These are phyloP conservation scores for Plasmodium sp. DNA, from an alignment of 169 alveolate species.

Conservation along the genomic window DNA sequence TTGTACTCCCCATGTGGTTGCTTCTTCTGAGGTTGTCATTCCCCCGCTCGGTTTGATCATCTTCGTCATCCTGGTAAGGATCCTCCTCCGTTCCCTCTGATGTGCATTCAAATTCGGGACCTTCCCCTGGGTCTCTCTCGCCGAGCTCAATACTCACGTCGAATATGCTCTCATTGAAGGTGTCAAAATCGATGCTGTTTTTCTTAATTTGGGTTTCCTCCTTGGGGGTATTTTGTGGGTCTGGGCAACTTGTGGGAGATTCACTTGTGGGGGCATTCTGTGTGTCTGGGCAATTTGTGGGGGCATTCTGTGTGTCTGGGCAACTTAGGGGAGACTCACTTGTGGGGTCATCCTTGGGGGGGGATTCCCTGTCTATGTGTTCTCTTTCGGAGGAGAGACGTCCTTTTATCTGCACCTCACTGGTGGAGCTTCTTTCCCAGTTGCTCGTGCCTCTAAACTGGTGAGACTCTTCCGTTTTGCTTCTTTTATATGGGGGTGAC, in stretches of 20 bases:
- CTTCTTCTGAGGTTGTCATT: not conserved
- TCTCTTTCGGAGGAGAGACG: not conserved
- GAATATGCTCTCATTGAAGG: constrained; percentile 33
- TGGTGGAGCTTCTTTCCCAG: not conserved
- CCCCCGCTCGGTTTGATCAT: not conserved
- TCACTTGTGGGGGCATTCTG: not conserved
- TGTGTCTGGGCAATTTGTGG: not conserved
- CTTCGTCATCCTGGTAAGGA: not conserved
- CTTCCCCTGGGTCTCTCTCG: constrained; percentile 5
- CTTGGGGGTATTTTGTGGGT: not conserved
- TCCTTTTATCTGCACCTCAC: not conserved
- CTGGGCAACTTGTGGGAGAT: not conserved
- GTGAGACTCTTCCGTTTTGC: not conserved
- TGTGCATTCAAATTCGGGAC: not conserved
- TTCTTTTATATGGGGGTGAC: not conserved
- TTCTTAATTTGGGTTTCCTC: not conserved
- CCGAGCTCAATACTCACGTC: not conserved
- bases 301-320: not conserved
- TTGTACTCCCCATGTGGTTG: not conserved
- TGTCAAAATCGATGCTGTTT: constrained; percentile 53
- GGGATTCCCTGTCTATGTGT: not conserved
- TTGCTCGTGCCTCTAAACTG: not conserved
- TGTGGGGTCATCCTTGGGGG: not conserved
- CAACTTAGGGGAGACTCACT: no score
- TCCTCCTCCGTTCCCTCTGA: not conserved